phyloP scores from a whole-genome alignment of 192 early-diverging fungal species.

The Gaertneriomyces semiglobifer region DNA sequence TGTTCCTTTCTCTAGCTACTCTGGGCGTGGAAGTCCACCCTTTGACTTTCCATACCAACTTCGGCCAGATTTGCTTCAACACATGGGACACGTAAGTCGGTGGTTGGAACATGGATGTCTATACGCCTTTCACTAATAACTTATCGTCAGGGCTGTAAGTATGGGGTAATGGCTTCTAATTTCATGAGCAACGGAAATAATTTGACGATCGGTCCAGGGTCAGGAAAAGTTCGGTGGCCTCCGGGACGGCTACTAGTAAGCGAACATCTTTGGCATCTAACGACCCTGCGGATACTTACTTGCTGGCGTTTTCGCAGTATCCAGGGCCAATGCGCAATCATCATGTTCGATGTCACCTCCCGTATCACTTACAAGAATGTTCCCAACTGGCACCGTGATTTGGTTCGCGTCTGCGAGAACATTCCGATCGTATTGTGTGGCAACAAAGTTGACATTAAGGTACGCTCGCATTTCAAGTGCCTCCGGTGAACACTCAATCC shows the following conservation, averaged over 20 bases:
- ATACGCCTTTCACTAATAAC: neutral
- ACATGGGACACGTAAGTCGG: constrained; percentile 89
- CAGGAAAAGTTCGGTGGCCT: constrained; percentile 99
- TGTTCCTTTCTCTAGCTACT: constrained; percentile 65
- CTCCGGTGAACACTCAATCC: neutral
- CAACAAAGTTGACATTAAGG: constrained; percentile 99
- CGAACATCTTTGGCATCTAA: constrained; percentile 8
- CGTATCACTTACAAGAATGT: constrained; percentile 99
- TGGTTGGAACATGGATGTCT: neutral
- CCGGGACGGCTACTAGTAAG: constrained; percentile 97
- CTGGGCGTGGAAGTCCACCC: constrained; percentile 99
- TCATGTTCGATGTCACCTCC: constrained; percentile 99
- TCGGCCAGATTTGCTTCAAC: constrained; percentile 95
- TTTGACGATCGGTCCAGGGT: constrained; percentile 43
- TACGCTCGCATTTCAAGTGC: constrained; percentile 18
- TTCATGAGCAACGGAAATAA: neutral
- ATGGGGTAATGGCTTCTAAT: neutral
- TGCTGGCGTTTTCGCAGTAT: constrained; percentile 52
- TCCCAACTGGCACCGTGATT: constrained; percentile 99
- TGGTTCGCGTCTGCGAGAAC: constrained; percentile 99
- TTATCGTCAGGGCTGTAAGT: constrained; percentile 16
- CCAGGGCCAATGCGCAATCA: constrained; percentile 98
- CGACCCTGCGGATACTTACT: neutral
- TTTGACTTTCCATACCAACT: constrained; percentile 96
- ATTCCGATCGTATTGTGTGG: constrained; percentile 99